These are phyloP conservation scores for Parastagonospora avenae DNA, from an alignment of 2,329 filamentous ascomycete genomes.

Conservation along the genomic window DNA sequence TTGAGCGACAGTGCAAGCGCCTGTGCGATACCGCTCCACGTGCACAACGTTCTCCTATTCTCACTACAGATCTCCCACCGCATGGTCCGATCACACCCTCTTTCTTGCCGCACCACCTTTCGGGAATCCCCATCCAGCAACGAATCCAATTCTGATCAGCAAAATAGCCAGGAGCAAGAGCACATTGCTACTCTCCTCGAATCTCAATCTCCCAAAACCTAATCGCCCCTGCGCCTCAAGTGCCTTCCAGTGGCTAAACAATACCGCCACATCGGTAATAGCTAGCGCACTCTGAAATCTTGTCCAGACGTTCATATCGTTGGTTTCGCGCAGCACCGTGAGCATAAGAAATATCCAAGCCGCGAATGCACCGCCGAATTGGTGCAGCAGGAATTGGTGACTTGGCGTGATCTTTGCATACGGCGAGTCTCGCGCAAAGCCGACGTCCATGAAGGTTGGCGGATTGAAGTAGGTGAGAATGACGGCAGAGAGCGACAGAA, in stretches of 20 bases:
- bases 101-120: background rate
- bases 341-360: conserved; percentile 4
- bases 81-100: too few species aligned
- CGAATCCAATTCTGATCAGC: conserved; percentile 2
- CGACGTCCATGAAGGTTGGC: background rate
- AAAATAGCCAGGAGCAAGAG: background rate
- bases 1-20: too few species aligned
- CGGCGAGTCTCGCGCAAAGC: conserved; percentile 1
- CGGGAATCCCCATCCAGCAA: conserved; percentile 1
- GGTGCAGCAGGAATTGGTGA: conserved; percentile 8
- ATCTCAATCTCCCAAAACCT: conserved; percentile 3
- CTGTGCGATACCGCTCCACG: too few species aligned
- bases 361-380: conserved; percentile 6
- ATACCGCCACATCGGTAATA: conserved; percentile 5
- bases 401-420: conserved; percentile 5
- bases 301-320: conserved; percentile 7
- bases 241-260: conserved; percentile 8
- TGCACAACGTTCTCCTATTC: too few species aligned
- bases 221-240: conserved; percentile 3
- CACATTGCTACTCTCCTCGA: conserved; percentile 3
- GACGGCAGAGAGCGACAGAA: conserved; percentile 1
- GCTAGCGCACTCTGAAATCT: conserved; percentile 3
- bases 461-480: conserved; percentile 6
- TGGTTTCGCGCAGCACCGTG: conserved; percentile 5
- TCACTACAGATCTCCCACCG: too few species aligned